Evolutionary conservation across 2,329 filamentous ascomycete genomes (phyloP).

Genomic region (Madurella fahalii): DNA sequence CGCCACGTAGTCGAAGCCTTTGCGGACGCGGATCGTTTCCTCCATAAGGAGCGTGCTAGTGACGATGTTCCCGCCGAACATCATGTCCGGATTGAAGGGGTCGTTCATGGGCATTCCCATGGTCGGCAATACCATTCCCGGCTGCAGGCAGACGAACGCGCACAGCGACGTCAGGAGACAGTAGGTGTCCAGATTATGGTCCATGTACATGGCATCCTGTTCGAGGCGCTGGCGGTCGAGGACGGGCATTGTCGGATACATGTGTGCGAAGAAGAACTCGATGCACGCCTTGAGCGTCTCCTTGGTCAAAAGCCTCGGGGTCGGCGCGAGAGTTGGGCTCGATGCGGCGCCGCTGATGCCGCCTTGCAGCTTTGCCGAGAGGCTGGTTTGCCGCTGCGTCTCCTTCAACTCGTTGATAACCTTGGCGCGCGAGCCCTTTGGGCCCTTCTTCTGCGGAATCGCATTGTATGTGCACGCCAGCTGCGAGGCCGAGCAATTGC

Average conservation of each 20-base stretch:
- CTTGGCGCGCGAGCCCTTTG: constrained; percentile 69
- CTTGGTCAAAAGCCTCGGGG: constrained; percentile 55
- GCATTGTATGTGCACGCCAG: constrained; percentile 70
- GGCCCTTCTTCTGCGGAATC: constrained; percentile 71
- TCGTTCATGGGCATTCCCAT: constrained; percentile 37
- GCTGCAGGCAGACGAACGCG: constrained; percentile 66
- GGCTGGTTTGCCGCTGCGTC: constrained; percentile 62
- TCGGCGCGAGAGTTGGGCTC: constrained; percentile 48
- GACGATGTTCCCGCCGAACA: constrained; percentile 57
- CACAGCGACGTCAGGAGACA: constrained; percentile 62
- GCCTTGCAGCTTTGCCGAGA: constrained; percentile 58
- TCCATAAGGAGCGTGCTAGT: constrained; percentile 64
- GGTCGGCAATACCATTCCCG: constrained; percentile 58
- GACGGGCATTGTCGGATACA: constrained; percentile 62
- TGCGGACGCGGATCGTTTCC: constrained; percentile 61
- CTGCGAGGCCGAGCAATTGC: constrained; percentile 64
- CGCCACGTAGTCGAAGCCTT: constrained; percentile 58
- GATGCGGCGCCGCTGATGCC: constrained; percentile 48
- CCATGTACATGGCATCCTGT: constrained; percentile 55
- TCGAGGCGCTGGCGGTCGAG: constrained; percentile 56
- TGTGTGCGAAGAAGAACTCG: constrained; percentile 64
- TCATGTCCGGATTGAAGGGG: constrained; percentile 51
- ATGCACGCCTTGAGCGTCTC: constrained; percentile 64
- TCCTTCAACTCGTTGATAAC: constrained; percentile 70
- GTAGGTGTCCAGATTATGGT: constrained; percentile 60